Base-by-base conservation (phyloP, 1,284 basidiomycete genomes). In the Hemileia vastatrix region DNA sequence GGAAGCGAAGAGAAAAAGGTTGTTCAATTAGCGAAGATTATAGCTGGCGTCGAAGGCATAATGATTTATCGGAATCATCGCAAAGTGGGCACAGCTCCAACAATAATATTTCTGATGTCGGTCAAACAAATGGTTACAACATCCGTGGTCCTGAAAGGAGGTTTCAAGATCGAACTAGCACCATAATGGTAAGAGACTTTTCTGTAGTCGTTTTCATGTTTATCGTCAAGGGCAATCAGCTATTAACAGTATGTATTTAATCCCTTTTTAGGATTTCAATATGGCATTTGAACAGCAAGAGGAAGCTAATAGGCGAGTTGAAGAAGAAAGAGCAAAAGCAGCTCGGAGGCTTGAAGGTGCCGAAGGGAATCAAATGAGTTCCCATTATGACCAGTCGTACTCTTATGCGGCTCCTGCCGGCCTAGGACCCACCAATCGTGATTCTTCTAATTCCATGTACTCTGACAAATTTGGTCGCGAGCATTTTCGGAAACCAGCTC, bases 241-340 rank as follows among this genome's bases (percentile, higher is more conserved):
- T n/a, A n/a, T n/a, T n/a, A n/a, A n/a, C n/a, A n/a, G n/a, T 2
- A 51, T 36, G n/a, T 54, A 21, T 23, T 44, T 18, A 21, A 19
- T 63, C 11, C 33, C 18, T 11, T 50, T 5, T 11, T 45, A 63
- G 61, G 61, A 63, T 63, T 63, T 56, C 45, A 63, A 63, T n/a
- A 45, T 56, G 5, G 61, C 61, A 13, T 63, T 56, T 57, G 61
- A 63, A 31, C 54, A 53, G n/a, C 54, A 63, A 50, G 61, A 63
- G 18, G 54, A 47, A 50, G 61, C 57, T 9, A 54, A 53, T 13
- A 44, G 61, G n/a, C 24, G 54, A 18, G 57, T 63, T 45, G 61
- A 53, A 21, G 61, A 56, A 51, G 61, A 63, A 57, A 54, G 61
- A n/a, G 61, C 61, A 6, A 43, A 54, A 40, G 61, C 61, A 27